Percentiles rank a stretch among this genome's conserved stretches.
These are phyloP conservation scores for Corylus avellana DNA, from an alignment of 306 rosid species.

Conservation along the genomic window DNA sequence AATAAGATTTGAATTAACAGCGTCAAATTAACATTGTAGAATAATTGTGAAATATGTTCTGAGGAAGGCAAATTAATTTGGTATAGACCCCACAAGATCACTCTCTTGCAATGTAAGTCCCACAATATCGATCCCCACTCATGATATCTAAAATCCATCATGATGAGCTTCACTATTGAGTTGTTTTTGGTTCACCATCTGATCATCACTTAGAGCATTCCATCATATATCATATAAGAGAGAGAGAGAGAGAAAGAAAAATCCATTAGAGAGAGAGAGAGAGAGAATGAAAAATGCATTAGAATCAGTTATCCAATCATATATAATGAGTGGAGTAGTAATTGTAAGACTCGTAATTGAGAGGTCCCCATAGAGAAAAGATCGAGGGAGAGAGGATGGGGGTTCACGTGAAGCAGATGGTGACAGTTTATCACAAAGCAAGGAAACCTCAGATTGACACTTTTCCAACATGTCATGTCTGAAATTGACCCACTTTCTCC, in stretches of 20 bases:
- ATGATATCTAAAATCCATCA: neutral
- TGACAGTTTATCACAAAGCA: neutral
- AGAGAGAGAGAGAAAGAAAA: no score
- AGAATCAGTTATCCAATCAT: constrained; percentile 30
- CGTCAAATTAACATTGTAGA: no score
- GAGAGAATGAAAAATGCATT: neutral
- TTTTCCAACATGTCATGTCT: constrained; percentile 12
- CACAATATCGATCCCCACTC: no score
- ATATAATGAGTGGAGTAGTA: neutral
- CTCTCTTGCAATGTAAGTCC: no score
- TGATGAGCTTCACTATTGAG: no score
- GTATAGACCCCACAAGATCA: no score
- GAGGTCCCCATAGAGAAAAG: constrained; percentile 29
- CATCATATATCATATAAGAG: no score
- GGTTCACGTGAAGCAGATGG: constrained; percentile 40
- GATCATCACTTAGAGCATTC: no score
- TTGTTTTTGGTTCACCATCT: no score
- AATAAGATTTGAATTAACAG: no score
- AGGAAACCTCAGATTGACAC: constrained; percentile 2
- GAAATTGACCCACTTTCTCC: neutral
- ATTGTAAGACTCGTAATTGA: constrained; percentile 5
- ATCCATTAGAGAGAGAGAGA: neutral
- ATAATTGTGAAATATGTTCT: no score
- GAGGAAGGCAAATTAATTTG: no score
- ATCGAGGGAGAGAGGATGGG: neutral